Base-by-base conservation (phyloP, 768 basidiomycete genomes). In the Ramaria rubella region DNA sequence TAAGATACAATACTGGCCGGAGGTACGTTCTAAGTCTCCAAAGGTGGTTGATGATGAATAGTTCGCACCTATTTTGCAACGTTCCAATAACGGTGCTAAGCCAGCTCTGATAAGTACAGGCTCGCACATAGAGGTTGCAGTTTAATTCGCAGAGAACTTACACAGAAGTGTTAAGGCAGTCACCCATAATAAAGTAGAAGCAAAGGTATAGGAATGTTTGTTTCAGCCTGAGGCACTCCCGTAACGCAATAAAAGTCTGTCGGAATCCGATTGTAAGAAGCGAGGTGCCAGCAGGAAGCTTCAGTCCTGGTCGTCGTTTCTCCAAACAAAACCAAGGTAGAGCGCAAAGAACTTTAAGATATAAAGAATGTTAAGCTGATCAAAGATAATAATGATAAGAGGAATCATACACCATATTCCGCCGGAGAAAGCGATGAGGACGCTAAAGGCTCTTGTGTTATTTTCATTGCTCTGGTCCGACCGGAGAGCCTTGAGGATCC, bases 101-200 rank as follows among this genome's bases (percentile, higher is more conserved):
- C 51, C 23, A 34, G 40, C 34, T 15, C 11, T 46, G 15, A 21
- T 5, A 40, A 33, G 36, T 51, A 43, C 44, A 54, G 21, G 57
- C 42, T 59, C 55, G 17, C 30, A 17, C 11, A 53, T 5, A 8
- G 6, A 26, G 27, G 43, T 51, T 36, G 12, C 24, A 59, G 29
- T n/a, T n/a, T 29, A 9, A 21, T 15, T n/a, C 29, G 8, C 54
- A 40, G n/a, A 9, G 9, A 29, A 62, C 78, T 34, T 68, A 87
- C 86, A 87, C 82, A 36, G 84, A 82, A 0, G 87, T 87, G 63
- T 87, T 87, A 38, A 87, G 67, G 1, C 86, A 83, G 64, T 87
- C 86, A 27, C 85, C 85, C 84, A 89, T 86, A 26, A 88, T 73
- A 67, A 88, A 87, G 68, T 86, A 88, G 61, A 87, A 86, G 5